Evolutionary conservation across 2,329 filamentous ascomycete species (phyloP), one percentile per base, ranked within the genome.

Genomic region (Aureobasidium sp.): DNA sequence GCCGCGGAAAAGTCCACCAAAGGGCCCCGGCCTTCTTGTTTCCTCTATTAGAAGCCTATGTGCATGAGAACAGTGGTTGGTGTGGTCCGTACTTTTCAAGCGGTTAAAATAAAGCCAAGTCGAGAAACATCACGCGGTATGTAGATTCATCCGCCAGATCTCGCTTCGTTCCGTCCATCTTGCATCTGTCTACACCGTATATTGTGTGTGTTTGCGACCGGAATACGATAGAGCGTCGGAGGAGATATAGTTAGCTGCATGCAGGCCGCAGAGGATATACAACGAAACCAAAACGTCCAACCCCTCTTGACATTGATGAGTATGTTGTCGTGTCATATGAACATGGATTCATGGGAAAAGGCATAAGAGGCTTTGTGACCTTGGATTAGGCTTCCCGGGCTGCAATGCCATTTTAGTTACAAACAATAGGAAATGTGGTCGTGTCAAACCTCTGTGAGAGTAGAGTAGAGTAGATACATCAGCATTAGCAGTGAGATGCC

Each of bases 11-110:
- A 24, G n/a, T 14, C n/a, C 17, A 35, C 40, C 39, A 39, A 56
- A 44, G 17, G 52, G 53, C 39, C 39, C 15, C 53, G 19, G 24
- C 53, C 37, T 2, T 35, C 37, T 35, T 40, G 7, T 45, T 57
- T 42, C 39, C 35, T 45, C 39, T 57, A 33, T 57, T 57, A 33
- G 53, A 57, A 57, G 39, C 29, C 53, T 57, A 45, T 57, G 52
- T 44, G 17, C 39, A 44, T 24, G 29, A 24, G 27, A 57, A 57
- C 8, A 57, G 53, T 22, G 53, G 53, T 57, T 33, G n/a, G 22
- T 42, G 29, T 57, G 52, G 52, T 44, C 39, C 37, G 11, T n/a
- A 42, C 39, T 57, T 11, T n/a, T 22, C 14, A 15, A 45, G 39
- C 37, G 39, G 27, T 22, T 35, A 45, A 44, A 56, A 24, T 57